A percentile compares a stretch with the other conserved stretches of the same genome.
phyloP scores from a whole-genome alignment of 305 asterid genomes.

The Fraxinus latifolia region DNA sequence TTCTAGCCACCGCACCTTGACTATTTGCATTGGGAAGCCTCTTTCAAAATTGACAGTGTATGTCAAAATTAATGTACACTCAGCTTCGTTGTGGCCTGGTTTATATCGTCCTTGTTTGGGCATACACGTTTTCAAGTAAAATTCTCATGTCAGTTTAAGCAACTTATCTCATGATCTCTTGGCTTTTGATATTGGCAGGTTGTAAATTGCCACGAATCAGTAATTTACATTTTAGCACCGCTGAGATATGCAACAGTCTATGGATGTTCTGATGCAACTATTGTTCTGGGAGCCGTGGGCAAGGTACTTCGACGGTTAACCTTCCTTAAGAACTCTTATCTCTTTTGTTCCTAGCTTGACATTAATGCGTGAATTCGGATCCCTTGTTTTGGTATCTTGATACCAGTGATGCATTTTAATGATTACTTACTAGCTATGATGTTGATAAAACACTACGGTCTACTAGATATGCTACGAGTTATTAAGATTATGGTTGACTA shows the following conservation, averaged over 20 bases:
- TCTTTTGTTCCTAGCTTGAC: neutral
- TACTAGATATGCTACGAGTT: neutral
- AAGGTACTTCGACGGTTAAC: conserved; percentile 53
- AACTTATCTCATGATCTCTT: conserved; percentile 21
- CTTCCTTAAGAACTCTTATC: conserved; percentile 13
- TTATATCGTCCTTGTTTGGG: neutral
- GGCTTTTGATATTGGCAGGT: conserved; percentile 49
- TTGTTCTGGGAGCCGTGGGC: conserved; percentile 97
- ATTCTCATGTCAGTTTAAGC: neutral
- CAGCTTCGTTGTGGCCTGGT: neutral
- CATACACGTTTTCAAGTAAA: conserved; percentile 6
- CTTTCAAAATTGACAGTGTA: neutral
- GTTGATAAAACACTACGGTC: neutral
- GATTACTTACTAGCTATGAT: neutral
- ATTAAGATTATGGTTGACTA: neutral
- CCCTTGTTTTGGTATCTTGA: neutral
- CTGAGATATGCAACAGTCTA: conserved; percentile 81
- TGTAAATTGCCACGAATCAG: conserved; percentile 96
- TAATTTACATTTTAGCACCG: conserved; percentile 89
- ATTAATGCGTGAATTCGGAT: conserved; percentile 2
- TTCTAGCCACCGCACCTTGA: neutral
- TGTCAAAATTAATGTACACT: neutral
- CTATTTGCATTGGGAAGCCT: conserved; percentile 1
- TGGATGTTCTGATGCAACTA: conserved; percentile 99
- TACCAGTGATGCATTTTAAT: neutral